These are phyloP conservation scores for Ophiocordyceps camponoti-saundersi DNA, from an alignment of 2,329 filamentous ascomycete species.

Conservation along the genomic window DNA sequence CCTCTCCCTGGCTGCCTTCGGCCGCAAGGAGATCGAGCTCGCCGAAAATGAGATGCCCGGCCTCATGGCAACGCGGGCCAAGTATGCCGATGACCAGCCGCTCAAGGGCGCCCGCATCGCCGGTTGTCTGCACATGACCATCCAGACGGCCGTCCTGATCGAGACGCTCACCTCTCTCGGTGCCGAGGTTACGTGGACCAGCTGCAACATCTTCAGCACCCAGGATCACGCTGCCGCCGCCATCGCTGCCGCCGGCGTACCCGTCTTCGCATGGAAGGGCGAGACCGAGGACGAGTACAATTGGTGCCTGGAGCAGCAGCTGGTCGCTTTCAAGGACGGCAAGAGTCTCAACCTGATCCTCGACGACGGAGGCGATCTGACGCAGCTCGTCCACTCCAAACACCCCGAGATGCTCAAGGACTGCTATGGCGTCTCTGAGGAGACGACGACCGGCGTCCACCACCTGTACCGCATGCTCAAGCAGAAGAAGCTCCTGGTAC, in stretches of 20 bases:
- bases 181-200: constrained; percentile 97
- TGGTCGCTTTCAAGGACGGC: constrained; percentile 88
- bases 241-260: constrained; percentile 84
- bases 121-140: constrained; percentile 98
- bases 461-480: constrained; percentile 98
- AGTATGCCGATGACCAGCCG: constrained; percentile 88
- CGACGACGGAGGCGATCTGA: constrained; percentile 95
- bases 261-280: constrained; percentile 65
- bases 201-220: constrained; percentile 99
- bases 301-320: constrained; percentile 99
- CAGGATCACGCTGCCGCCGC: constrained; percentile 97
- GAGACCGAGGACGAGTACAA: constrained; percentile 99
- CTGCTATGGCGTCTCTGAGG: constrained; percentile 97
- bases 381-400: constrained; percentile 89
- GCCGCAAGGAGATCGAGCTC: constrained; percentile 96
- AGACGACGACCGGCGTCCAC: constrained; percentile 99
- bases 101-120: constrained; percentile 90
- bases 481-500: constrained; percentile 74
- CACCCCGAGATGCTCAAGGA: constrained; percentile 96
- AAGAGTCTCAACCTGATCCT: constrained; percentile 97
- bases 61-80: constrained; percentile 84
- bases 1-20: constrained; percentile 93
- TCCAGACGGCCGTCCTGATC: constrained; percentile 98
- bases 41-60: constrained; percentile 95
- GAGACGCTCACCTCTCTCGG: constrained; percentile 90